Evolutionary conservation across 2,329 filamentous ascomycete genomes (phyloP), one percentile per base, ranked within the genome.

Genomic region (Lasiodiplodia theobromae): DNA sequence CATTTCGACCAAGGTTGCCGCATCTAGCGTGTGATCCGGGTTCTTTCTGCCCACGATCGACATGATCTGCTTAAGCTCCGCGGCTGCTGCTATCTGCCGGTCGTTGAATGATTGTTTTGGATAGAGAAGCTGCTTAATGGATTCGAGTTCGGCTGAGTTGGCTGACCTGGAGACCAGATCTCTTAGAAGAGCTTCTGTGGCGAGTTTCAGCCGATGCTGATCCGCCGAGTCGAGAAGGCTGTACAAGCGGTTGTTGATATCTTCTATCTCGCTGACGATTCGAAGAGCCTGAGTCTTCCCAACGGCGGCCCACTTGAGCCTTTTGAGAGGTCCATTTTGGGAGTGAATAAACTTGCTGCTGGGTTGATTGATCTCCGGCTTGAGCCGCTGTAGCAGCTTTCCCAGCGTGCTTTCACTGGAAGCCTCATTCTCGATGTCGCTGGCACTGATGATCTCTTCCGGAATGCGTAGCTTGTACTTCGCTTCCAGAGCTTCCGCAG

Each of bases 261-360:
- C 40, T 16, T 34, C 38, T 8, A 67, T 62, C 10, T 60, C 66
- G 2, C 62, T 6, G 11, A 51, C 38, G 16, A 63, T 31, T 12
- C 23, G 18, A 23, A 60, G n/a, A 8, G 53, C 66, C 31, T 62
- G 54, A 11, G 4, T 44, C 21, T 62, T 67, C 16, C 66, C 66
- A n/a, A 51, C 16, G 47, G 66, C 38, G 12, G 66, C 66, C 66
- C 66, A 67, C 5, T 44, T 40, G 18, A 67, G 38, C 38, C 44
- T 62, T 8, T 47, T 60, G 7, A 67, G 18, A 4, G 49, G 37
- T 7, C 31, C 38, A 16, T 38, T 37, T 18, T 47, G 44, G 14
- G 34, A 12, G n/a, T 62, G 52, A 3, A 63, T 31, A 8, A 10
- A 14, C 10, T 34, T 31, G 23, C 52, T 31, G 14, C 5, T 28